Base-by-base conservation (phyloP, 2,329 filamentous ascomycete species). In the Orbilia brochopaga region DNA sequence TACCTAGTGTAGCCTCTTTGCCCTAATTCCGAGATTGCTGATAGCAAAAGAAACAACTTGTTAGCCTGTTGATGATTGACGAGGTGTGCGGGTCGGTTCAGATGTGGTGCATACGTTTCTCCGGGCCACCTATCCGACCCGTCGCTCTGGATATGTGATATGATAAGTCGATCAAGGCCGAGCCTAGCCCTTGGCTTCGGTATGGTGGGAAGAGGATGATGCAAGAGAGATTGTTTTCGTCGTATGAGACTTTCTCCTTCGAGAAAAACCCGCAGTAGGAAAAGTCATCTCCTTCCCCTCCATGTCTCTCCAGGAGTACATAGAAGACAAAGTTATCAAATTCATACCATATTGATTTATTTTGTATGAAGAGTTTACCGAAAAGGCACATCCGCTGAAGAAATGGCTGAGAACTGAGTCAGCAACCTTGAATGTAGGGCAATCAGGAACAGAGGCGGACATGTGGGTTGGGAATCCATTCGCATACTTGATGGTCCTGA, bases 191-290 rank as follows among this genome's bases (percentile, higher is more conserved):
- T 75, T 91, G 92, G 74, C 90, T 88, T 80, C 97, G 93, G 87
- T 93, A 97, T 0, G 94, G 94, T 0, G 94, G 94, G 77, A 97
- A 97, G 15, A 97, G 86, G 5, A 97, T 83, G 76, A 99, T 99
- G 78, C 94, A 99, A 0, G 94, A 94, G 3, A 99, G 84, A 75
- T 97, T 99, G 80, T 99, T 97, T 77, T 93, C 92, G 77, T 99
- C 94, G 93, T 94, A 99, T 2, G 91, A 96, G 83, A 97, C 90
- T 79, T 97, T 97, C 80, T 99, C 94, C 79, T 99, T 97, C 74
- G 90, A 95, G 82, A 97, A 99, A 84, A 97, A 97, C n/a, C 94
- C 94, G 0, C 59, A 62, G 23, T 64, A 50, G 93, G 86, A 30
- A 97, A 88, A 77, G 88, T 86, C 19, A 80, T 78, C 44, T 79